Conservation (phyloP, 1,284 basidiomycete genomes). For the Baeospora myosura region DNA sequence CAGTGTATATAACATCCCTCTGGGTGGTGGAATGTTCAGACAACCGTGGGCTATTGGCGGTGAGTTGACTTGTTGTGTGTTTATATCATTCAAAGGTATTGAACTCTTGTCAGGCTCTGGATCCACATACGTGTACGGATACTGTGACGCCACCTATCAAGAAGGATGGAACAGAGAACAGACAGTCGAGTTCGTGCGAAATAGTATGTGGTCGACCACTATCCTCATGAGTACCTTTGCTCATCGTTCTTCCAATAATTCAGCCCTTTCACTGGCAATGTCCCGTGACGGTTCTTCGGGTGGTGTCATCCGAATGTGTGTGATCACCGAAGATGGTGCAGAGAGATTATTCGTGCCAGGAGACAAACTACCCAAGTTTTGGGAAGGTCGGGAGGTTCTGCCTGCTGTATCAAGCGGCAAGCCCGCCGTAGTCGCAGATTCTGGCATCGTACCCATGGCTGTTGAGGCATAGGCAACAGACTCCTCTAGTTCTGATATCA, state of each 20-base stretch:
- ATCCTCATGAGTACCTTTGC: neutral
- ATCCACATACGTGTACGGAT: conserved; percentile 97
- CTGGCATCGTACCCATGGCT: conserved; percentile 52
- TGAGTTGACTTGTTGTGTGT: conserved; percentile 32
- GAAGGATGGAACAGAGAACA: conserved; percentile 91
- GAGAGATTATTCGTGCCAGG: conserved; percentile 95
- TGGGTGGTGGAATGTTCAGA: conserved; percentile 89
- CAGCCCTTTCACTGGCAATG: conserved; percentile 94
- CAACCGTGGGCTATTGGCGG: conserved; percentile 97
- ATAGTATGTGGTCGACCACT: conserved; percentile 58
- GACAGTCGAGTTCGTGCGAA: conserved; percentile 92
- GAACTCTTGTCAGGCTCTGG: conserved; percentile 67
- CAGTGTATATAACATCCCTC: conserved; percentile 92
- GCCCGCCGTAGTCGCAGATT: conserved; percentile 26
- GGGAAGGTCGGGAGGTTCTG: conserved; percentile 74
- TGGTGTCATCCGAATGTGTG: conserved; percentile 94
- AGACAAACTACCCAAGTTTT: conserved; percentile 80
- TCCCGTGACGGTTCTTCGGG: conserved; percentile 96
- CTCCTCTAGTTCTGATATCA: conserved; percentile 12
- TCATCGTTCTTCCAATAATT: conserved; percentile 6
- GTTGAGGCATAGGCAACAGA: conserved; percentile 61
- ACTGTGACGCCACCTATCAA: conserved; percentile 96
- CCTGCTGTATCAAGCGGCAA: conserved; percentile 24
- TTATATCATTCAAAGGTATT: conserved; percentile 4
- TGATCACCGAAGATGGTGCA: conserved; percentile 89